These are phyloP conservation scores for Porcisia deanei DNA, from an alignment of 208 protist species.

Conservation along the genomic window DNA sequence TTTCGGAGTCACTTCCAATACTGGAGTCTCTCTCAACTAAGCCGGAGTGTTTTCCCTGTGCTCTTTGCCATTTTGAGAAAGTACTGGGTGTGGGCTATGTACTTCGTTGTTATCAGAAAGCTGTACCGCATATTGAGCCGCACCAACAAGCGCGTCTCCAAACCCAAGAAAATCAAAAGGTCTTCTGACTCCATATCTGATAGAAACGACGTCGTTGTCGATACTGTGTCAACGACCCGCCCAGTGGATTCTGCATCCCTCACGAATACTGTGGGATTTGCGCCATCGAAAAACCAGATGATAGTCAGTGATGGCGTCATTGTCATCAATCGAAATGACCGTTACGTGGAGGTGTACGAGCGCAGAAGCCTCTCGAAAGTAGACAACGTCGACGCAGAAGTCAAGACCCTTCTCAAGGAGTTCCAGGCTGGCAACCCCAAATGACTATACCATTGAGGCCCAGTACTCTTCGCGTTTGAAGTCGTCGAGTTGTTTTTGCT, in stretches of 20 bases:
- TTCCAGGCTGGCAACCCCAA: slow-evolving; percentile 21
- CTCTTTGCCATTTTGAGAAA: slow-evolving; percentile 27
- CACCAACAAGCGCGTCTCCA: slow-evolving; percentile 16
- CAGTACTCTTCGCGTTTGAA: background rate
- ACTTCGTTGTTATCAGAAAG: slow-evolving; percentile 44
- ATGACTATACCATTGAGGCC: background rate
- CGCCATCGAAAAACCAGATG: slow-evolving; percentile 31
- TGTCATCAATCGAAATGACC: slow-evolving; percentile 58
- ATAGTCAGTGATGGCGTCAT: slow-evolving; percentile 58
- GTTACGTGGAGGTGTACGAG: slow-evolving; percentile 66
- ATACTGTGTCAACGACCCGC: background rate
- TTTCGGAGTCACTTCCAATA: slow-evolving; percentile 16
- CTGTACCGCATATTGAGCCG: slow-evolving; percentile 32
- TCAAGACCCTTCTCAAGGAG: slow-evolving; percentile 41
- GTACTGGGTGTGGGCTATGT: slow-evolving; percentile 40
- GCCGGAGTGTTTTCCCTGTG: slow-evolving; percentile 20
- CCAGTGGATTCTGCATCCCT: slow-evolving; percentile 21
- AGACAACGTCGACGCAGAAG: slow-evolving; percentile 41
- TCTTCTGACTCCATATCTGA: slow-evolving; percentile 20
- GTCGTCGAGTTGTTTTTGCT: background rate
- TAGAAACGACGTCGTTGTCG: slow-evolving; percentile 19
- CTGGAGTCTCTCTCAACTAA: slow-evolving; percentile 17
- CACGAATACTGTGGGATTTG: slow-evolving; percentile 3
- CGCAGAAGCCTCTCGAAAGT: slow-evolving; percentile 40
- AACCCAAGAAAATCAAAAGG: slow-evolving; percentile 13